Evolutionary conservation across 768 basidiomycete species (phyloP).

Genomic region (Saitozyma sp.): DNA sequence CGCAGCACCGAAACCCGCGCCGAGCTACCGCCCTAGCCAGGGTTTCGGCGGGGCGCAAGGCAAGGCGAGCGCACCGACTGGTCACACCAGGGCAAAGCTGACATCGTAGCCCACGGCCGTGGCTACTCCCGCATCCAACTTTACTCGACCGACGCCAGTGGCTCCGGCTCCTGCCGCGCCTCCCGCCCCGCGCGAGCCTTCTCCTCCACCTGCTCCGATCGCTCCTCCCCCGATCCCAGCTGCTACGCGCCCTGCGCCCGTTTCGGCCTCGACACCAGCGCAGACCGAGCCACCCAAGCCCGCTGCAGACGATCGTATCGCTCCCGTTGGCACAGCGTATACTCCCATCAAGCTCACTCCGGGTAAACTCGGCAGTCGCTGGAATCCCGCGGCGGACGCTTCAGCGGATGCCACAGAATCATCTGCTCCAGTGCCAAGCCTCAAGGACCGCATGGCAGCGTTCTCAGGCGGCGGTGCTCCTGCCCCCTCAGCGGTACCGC

Average conservation of each 20-base stretch:
- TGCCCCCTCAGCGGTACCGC: conserved; percentile 13
- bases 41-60: conserved; percentile 41
- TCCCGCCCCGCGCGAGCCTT: conserved; percentile 24
- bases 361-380: conserved; percentile 77
- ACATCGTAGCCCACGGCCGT: conserved; percentile 52
- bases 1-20: conserved; percentile 67
- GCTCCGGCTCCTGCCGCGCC: conserved; percentile 24
- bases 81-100: conserved; percentile 3
- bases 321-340: conserved; percentile 81
- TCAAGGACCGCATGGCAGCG: conserved; percentile 45
- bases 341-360: conserved; percentile 84
- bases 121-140: conserved; percentile 41
- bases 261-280: conserved; percentile 36
- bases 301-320: conserved; percentile 78
- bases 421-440: conserved; percentile 19
- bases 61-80: conserved; percentile 24
- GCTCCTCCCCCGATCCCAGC: conserved; percentile 26
- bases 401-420: conserved; percentile 1
- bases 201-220: conserved; percentile 31
- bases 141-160: conserved; percentile 55
- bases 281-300: conserved; percentile 62
- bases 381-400: conserved; percentile 34
- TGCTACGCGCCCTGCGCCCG: conserved; percentile 21
- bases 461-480: conserved; percentile 40
- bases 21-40: conserved; percentile 60